phyloP scores from a whole-genome alignment of 257 asterid genomes.

The Jacaranda copaia region DNA sequence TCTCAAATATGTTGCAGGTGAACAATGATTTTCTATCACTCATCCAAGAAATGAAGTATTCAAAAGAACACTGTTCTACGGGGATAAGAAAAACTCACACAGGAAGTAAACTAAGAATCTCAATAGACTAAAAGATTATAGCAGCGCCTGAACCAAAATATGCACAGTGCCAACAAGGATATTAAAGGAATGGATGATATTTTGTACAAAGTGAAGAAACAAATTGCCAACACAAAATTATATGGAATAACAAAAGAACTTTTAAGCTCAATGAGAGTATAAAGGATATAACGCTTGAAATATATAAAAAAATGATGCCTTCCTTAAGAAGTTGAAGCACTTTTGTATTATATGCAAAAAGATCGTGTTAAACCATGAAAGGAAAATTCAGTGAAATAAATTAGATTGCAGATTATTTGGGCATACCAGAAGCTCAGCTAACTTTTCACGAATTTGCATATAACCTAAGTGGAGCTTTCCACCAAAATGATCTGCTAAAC shows the following conservation, averaged over 20 bases:
- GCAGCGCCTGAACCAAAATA: constrained; percentile 64
- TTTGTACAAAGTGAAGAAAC: constrained; percentile 21
- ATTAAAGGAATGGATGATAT: constrained; percentile 30
- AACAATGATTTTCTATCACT: constrained; percentile 20
- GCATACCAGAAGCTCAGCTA: constrained; percentile 91
- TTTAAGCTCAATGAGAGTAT: constrained; percentile 25
- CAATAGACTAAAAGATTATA: constrained; percentile 58
- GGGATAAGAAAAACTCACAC: constrained; percentile 67
- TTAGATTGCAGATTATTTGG: constrained; percentile 13
- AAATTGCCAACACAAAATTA: constrained; percentile 25
- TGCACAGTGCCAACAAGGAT: constrained; percentile 53
- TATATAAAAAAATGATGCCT: neutral
- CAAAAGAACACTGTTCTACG: constrained; percentile 34
- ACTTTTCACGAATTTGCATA: constrained; percentile 95
- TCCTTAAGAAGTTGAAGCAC: constrained; percentile 12
- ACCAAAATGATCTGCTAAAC: constrained; percentile 99
- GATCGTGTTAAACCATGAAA: neutral
- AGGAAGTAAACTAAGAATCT: constrained; percentile 55
- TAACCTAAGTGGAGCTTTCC: constrained; percentile 99
- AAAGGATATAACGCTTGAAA: constrained; percentile 3
- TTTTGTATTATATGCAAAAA: neutral
- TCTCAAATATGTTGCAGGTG: constrained; percentile 21
- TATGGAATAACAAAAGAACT: neutral
- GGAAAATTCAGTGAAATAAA: constrained; percentile 9
- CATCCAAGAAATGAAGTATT: constrained; percentile 18